Base-by-base conservation (phyloP, 2,329 filamentous ascomycete species). In the Dactylella cylindrospora region DNA sequence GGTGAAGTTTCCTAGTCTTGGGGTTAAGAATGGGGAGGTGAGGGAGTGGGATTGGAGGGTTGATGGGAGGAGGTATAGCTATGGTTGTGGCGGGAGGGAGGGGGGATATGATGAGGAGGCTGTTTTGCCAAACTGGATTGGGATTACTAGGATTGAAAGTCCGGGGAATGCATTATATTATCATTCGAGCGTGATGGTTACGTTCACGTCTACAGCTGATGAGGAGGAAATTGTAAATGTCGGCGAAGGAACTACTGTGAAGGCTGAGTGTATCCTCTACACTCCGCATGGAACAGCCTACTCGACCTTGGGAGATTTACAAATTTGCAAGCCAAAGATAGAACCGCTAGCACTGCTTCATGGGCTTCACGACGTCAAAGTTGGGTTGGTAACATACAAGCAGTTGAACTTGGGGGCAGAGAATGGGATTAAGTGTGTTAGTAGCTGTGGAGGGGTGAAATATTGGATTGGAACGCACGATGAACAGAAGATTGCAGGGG, bases 391-490 rank as follows among this genome's bases (percentile, higher is more conserved):
- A 38, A 53, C 73, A 15, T 52, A 33, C 31, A 78, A 80, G 68
- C 82, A 84, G 70, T 72, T 84, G 26, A 86, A 85, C 64, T 76
- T 85, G 12, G 83, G 83, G 1, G 83, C 78, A 0, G 74, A 79
- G 57, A 85, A 85, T 67, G 83, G 80, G 0, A 71, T 84, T 12
- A 74, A 78, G 54, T 79, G 80, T 2, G 81, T 81, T 55, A 54
- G 19, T 26, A 71, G 75, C 12, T 71, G 77, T 3, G 71, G 80
- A 23, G 73, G 75, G 1, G 79, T 81, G 0, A 78, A 74, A 65
- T 85, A 85, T 67, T 86, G 83, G 83, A 72, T 85, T 13, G 78
- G 77, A 0, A 85, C 83, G 20, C 83, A 86, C 66, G 82, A 84
- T 65, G 83, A 85, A 70, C 73, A 79, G 3, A 85, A 85, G 71